Evolutionary conservation across 768 basidiomycete species (phyloP).

Genomic region (Pisolithus microcarpus): DNA sequence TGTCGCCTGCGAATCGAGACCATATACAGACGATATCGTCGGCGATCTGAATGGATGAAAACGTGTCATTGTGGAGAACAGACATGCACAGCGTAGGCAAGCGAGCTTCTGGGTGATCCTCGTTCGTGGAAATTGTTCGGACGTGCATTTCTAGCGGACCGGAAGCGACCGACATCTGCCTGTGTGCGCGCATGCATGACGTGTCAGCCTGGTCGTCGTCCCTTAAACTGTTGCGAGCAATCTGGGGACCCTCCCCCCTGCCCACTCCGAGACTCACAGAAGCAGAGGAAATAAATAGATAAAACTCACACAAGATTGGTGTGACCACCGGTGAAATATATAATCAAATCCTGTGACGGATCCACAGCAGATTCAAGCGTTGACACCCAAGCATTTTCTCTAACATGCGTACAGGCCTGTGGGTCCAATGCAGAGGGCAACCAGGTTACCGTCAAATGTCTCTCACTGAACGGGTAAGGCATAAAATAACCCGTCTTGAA

Average conservation of each 20-base stretch:
- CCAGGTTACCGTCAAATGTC: conserved; percentile 15
- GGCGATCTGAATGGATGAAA: conserved; percentile 42
- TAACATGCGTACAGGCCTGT: conserved; percentile 9
- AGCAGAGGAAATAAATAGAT: no score
- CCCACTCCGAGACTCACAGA: no score
- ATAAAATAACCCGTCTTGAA: conserved; percentile 31
- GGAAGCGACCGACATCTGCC: conserved; percentile 6
- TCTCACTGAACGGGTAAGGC: conserved; percentile 23
- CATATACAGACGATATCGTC: conserved; percentile 48
- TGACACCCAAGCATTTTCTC: conserved; percentile 32
- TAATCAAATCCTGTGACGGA: conserved; percentile 54
- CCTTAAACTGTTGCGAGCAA: no score
- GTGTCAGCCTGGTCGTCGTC: neutral
- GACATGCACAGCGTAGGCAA: conserved; percentile 21
- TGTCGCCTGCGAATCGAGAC: conserved; percentile 8
- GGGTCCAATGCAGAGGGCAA: conserved; percentile 12
- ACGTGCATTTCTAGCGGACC: conserved; percentile 32
- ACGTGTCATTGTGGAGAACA: conserved; percentile 16
- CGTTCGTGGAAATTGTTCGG: conserved; percentile 37
- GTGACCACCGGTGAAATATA: conserved; percentile 30
- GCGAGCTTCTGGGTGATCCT: conserved; percentile 37
- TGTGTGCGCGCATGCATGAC: neutral
- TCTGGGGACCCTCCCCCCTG: no score
- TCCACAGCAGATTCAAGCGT: conserved; percentile 59
- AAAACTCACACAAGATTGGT: conserved; percentile 9